Conservation (phyloP, 208 protist species). For the Trypanosoma conorhini region DNA sequence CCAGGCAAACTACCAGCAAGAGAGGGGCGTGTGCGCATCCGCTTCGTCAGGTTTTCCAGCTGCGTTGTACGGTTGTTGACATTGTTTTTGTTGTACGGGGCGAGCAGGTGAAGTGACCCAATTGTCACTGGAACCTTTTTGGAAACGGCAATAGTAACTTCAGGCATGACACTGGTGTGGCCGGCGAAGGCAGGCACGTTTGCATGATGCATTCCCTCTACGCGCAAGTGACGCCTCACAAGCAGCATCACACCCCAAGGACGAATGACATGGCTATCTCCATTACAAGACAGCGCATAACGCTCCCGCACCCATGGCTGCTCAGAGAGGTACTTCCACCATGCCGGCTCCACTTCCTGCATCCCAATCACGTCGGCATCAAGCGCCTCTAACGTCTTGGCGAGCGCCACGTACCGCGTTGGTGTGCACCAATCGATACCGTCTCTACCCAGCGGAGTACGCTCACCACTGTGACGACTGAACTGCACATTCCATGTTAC, state of each 20-base stretch:
- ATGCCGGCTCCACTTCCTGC: constrained; percentile 62
- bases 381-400: constrained; percentile 34
- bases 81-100: constrained; percentile 57
- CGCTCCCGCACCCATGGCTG: constrained; percentile 49
- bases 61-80: constrained; percentile 47
- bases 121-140: constrained; percentile 37
- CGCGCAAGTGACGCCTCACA: constrained; percentile 31
- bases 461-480: constrained; percentile 47
- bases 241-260: constrained; percentile 59
- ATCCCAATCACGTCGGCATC: constrained; percentile 63
- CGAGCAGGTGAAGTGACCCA: constrained; percentile 52
- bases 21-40: constrained; percentile 20
- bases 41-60: constrained; percentile 41
- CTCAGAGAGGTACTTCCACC: constrained; percentile 42
- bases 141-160: constrained; percentile 35
- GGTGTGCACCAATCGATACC: constrained; percentile 65
- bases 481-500: constrained; percentile 68
- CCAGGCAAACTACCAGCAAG: constrained; percentile 6
- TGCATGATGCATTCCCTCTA: constrained; percentile 31
- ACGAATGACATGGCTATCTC: constrained; percentile 39
- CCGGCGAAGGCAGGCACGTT: constrained; percentile 48
- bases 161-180: constrained; percentile 51
- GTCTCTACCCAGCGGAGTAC: constrained; percentile 45
- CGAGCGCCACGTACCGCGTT: constrained; percentile 52
- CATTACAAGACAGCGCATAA: constrained; percentile 39